These are phyloP conservation scores for Camelina neglecta DNA, from an alignment of 345 rosid genomes.

Conservation along the genomic window DNA sequence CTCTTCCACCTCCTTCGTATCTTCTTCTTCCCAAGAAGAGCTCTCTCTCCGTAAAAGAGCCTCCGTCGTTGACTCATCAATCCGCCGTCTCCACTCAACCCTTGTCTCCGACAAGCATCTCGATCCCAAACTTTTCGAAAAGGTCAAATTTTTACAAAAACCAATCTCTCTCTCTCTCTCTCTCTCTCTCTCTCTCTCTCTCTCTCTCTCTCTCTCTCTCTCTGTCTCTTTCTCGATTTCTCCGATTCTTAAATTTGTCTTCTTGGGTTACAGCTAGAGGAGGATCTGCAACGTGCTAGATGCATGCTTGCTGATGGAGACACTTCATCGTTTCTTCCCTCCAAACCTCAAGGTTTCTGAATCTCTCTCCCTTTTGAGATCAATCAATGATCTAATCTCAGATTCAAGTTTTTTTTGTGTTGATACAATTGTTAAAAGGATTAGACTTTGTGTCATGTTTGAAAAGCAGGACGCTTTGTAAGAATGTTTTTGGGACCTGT, in stretches of 20 bases:
- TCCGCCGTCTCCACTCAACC: conserved; percentile 67
- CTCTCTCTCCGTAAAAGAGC: conserved; percentile 73
- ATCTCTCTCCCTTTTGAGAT: background rate
- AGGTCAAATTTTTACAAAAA: conserved; percentile 45
- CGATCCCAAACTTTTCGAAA: conserved; percentile 66
- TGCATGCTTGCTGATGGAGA: conserved; percentile 81
- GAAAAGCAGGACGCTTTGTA: conserved; percentile 62
- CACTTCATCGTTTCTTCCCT: conserved; percentile 79
- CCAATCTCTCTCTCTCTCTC: background rate
- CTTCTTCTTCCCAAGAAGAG: conserved; percentile 65
- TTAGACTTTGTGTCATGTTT: background rate
- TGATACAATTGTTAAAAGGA: conserved; percentile 1
- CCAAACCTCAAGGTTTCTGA: conserved; percentile 64
- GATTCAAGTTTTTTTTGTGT: conserved; percentile 9
- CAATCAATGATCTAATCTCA: conserved; percentile 1
- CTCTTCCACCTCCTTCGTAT: conserved; percentile 60
- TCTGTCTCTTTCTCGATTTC: background rate
- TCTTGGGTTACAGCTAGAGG: conserved; percentile 60
- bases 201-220: background rate
- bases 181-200: background rate
- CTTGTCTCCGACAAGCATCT: conserved; percentile 46
- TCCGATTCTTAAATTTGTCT: background rate
- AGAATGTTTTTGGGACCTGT: conserved; percentile 95
- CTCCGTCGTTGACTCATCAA: conserved; percentile 70
- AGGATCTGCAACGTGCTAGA: conserved; percentile 78